A percentile compares a stretch with the other conserved stretches of the same genome.
phyloP scores from a whole-genome alignment of 163 green algal genomes.

The Dunaliella salina region DNA sequence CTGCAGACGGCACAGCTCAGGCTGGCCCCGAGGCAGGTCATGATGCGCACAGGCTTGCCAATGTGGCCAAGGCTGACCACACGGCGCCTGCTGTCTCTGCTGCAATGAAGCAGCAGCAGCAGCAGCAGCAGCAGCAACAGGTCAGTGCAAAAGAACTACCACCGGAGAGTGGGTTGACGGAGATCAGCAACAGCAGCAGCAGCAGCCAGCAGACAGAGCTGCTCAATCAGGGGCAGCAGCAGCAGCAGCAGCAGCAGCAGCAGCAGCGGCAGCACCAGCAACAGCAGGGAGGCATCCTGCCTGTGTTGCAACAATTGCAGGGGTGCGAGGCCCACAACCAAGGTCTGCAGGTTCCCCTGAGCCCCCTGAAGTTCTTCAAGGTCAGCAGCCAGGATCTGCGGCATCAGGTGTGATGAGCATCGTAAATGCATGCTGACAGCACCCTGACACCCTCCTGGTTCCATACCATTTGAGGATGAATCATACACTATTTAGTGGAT shows the following conservation, averaged over 20 bases:
- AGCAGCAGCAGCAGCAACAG: neutral
- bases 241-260: neutral
- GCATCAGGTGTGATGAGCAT: neutral
- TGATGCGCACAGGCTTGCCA: no score
- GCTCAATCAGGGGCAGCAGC: neutral
- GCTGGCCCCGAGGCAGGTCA: no score
- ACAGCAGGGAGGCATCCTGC: neutral
- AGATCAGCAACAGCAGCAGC: neutral
- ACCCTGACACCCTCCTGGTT: no score
- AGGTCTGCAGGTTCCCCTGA: neutral
- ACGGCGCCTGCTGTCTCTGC: no score
- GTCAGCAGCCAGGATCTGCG: neutral
- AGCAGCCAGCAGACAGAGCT: neutral
- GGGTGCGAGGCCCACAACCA: neutral
- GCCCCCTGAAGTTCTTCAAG: neutral
- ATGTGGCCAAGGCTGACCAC: neutral
- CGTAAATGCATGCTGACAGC: no score
- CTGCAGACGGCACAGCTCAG: no score
- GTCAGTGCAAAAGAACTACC: neutral
- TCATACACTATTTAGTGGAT: neutral
- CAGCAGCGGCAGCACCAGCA: neutral
- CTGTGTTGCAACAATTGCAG: neutral
- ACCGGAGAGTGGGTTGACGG: neutral
- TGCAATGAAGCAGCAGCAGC: neutral
- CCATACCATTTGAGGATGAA: neutral